Conservation (phyloP, 768 basidiomycete genomes). For the Hypholoma fasciculare region DNA sequence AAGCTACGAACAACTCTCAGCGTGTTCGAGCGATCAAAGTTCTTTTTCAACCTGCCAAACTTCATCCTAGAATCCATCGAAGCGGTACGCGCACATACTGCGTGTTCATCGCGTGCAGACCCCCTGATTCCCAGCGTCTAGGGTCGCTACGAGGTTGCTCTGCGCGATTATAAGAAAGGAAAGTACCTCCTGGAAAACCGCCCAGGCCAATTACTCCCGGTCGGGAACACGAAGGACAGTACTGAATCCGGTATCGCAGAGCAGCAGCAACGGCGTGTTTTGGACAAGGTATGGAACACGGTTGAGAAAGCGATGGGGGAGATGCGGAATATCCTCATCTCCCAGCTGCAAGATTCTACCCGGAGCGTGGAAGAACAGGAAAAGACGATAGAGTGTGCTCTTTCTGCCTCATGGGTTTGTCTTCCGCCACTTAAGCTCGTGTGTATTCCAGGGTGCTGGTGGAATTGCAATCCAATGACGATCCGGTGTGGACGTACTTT, state of each 20-base stretch:
- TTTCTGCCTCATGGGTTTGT: not conserved
- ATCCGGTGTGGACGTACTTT: slow-evolving; percentile 95
- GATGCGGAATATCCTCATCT: slow-evolving; percentile 76
- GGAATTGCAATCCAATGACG: slow-evolving; percentile 83
- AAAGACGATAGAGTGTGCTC: slow-evolving; percentile 85
- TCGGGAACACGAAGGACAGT: slow-evolving; percentile 61
- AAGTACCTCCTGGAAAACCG: slow-evolving; percentile 86
- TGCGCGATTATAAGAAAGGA: slow-evolving; percentile 97
- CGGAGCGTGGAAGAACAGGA: slow-evolving; percentile 92
- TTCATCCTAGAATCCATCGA: slow-evolving; percentile 88
- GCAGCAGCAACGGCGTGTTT: slow-evolving; percentile 86
- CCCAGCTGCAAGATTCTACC: slow-evolving; percentile 78
- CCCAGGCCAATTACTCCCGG: slow-evolving; percentile 81
- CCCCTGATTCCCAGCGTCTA: slow-evolving; percentile 27
- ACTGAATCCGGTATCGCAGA: slow-evolving; percentile 47
- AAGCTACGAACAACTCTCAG: slow-evolving; percentile 90
- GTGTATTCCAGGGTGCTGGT: slow-evolving; percentile 69
- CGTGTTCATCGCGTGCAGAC: not conserved
- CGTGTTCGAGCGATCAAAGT: slow-evolving; percentile 95
- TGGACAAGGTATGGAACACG: slow-evolving; percentile 94
- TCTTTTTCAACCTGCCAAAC: slow-evolving; percentile 97
- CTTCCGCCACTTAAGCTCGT: not conserved
- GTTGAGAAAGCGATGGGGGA: slow-evolving; percentile 95
- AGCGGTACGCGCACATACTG: slow-evolving; percentile 53
- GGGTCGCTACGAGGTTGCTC: slow-evolving; percentile 92